Evolutionary conservation across 2,329 filamentous ascomycete species (phyloP).

Genomic region (Phialophora expanda): DNA sequence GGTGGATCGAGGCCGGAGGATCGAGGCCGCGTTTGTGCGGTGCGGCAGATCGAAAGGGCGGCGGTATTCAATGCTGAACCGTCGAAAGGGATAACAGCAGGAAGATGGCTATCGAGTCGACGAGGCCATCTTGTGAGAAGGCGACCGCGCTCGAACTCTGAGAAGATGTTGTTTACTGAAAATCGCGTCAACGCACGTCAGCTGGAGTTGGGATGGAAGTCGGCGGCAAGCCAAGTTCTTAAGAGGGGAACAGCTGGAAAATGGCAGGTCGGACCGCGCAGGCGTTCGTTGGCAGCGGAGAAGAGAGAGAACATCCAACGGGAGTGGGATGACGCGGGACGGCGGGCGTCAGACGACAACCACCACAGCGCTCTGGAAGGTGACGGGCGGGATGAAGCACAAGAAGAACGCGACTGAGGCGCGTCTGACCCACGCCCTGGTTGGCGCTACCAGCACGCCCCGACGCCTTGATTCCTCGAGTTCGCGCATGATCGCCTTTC

Average conservation of each 20-base stretch:
- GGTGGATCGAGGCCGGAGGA: slow-evolving; percentile 25
- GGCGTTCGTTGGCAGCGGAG: slow-evolving; percentile 1
- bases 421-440: neutral
- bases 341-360: neutral
- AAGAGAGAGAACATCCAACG: neutral
- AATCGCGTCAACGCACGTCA: slow-evolving; percentile 12
- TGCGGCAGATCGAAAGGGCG: slow-evolving; percentile 24
- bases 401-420: neutral
- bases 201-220: slow-evolving; percentile 8
- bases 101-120: slow-evolving; percentile 15
- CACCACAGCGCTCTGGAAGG: neutral
- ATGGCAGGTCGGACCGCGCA: slow-evolving; percentile 1
- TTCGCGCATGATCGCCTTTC: slow-evolving; percentile 13
- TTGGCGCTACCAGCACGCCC: neutral
- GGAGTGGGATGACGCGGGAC: slow-evolving; percentile 5
- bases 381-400: neutral
- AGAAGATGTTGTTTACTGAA: slow-evolving; percentile 21
- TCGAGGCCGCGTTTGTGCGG: slow-evolving; percentile 26
- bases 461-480: neutral
- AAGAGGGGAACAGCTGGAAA: slow-evolving; percentile 14
- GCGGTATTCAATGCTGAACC: slow-evolving; percentile 25
- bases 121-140: slow-evolving; percentile 11
- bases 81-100: slow-evolving; percentile 24
- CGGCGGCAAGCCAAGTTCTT: slow-evolving; percentile 10
- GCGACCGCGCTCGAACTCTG: neutral